A percentile compares a stretch with the other conserved stretches of the same genome.
Conservation (phyloP, 192 early-diverging fungal genomes). For the Coemansia sp. region DNA sequence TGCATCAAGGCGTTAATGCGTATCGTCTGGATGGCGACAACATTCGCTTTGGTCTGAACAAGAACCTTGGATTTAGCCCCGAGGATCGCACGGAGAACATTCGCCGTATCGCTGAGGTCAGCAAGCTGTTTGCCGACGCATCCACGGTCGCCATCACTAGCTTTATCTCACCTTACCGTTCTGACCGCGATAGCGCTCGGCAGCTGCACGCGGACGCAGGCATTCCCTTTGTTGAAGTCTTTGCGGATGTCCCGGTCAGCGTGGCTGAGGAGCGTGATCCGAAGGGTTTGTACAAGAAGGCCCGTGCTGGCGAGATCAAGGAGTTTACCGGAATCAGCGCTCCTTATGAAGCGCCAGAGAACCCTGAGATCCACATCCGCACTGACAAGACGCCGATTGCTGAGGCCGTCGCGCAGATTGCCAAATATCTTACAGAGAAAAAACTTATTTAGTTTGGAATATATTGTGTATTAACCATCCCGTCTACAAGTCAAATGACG, state of each 20-base stretch:
- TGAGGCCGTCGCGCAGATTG: conserved; percentile 43
- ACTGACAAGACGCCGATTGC: conserved; percentile 70
- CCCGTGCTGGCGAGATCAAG: conserved; percentile 89
- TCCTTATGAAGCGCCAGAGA: conserved; percentile 83
- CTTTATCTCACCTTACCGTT: conserved; percentile 87
- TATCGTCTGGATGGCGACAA: conserved; percentile 97
- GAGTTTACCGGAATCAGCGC: conserved; percentile 95
- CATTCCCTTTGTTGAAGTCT: conserved; percentile 88
- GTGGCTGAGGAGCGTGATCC: conserved; percentile 91
- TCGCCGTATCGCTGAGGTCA: conserved; percentile 83
- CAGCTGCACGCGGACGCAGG: conserved; percentile 70
- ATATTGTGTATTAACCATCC: neutral
- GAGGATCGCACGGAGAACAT: conserved; percentile 94
- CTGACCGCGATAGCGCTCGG: conserved; percentile 78
- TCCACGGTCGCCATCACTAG: conserved; percentile 79
- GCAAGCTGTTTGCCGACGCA: conserved; percentile 88
- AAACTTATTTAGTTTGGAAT: conserved; percentile 22
- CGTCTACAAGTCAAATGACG: too few species aligned
- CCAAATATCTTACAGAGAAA: conserved; percentile 26
- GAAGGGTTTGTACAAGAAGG: conserved; percentile 96
- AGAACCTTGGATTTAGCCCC: conserved; percentile 88
- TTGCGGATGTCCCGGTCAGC: conserved; percentile 80
- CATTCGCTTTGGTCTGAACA: conserved; percentile 96
- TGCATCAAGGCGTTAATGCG: conserved; percentile 67
- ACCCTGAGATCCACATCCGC: conserved; percentile 82